Evolutionary conservation across 2,329 filamentous ascomycete genomes (phyloP).

Genomic region (Claviceps paspali): DNA sequence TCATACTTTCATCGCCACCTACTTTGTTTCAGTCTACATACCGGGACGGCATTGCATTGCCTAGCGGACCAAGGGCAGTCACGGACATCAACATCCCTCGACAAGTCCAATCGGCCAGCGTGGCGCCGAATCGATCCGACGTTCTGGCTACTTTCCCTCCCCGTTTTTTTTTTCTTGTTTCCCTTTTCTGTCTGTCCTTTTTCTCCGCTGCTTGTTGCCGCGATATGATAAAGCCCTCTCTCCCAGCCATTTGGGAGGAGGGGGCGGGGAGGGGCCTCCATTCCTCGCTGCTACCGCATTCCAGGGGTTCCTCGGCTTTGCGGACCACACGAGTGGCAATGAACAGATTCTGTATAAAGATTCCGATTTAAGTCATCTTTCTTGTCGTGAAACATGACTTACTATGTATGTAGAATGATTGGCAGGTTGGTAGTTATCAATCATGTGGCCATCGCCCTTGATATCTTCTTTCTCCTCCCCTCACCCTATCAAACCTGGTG

Average conservation of each 20-base stretch:
- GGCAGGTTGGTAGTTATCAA: background rate
- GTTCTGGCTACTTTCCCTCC: too few relatives aligned
- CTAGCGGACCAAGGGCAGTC: background rate
- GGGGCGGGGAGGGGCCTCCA: too few relatives aligned
- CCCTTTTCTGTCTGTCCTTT: background rate
- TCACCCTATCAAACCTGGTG: too few relatives aligned
- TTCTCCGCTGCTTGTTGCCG: background rate
- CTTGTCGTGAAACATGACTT: background rate
- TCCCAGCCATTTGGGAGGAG: background rate
- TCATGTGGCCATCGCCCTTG: background rate
- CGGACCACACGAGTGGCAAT: background rate
- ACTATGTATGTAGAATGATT: too few relatives aligned
- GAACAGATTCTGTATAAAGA: background rate
- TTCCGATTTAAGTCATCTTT: background rate
- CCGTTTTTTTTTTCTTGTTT: too few relatives aligned
- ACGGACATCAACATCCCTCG: background rate
- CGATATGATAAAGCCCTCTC: background rate
- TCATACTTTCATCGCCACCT: background rate
- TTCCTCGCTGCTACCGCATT: slow-evolving; percentile 1
- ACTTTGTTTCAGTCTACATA: slow-evolving; percentile 2
- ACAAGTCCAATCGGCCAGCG: background rate
- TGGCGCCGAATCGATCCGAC: too few relatives aligned
- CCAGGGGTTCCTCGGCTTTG: background rate
- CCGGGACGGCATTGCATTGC: background rate
- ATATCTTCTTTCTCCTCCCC: background rate